Conservation (phyloP, 2,329 filamentous ascomycete genomes). For the Magnaporthiopsis poae region DNA sequence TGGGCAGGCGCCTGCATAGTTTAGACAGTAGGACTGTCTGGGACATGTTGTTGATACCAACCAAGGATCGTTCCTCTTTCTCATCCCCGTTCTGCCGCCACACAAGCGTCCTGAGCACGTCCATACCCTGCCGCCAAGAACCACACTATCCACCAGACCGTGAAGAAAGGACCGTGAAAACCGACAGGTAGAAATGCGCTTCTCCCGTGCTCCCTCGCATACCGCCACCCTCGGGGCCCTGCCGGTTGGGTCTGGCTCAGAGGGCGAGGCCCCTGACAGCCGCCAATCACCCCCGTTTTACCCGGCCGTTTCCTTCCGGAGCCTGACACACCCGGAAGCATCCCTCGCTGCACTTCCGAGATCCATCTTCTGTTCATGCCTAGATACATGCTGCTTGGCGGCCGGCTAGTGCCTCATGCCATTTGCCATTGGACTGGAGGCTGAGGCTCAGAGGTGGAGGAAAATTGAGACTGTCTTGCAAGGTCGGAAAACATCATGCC, state of each 20-base stretch:
- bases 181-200: background rate
- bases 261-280: slow-evolving; percentile 1
- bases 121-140: background rate
- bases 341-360: slow-evolving; percentile 28
- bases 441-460: background rate
- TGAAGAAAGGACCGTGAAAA: background rate
- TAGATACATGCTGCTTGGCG: background rate
- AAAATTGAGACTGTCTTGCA: background rate
- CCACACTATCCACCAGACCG: background rate
- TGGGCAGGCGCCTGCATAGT: too few relatives aligned
- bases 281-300: slow-evolving; percentile 20
- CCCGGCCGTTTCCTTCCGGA: slow-evolving; percentile 20
- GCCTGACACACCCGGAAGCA: slow-evolving; percentile 32
- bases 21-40: background rate
- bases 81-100: background rate
- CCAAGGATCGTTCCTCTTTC: background rate
- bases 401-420: slow-evolving; percentile 20
- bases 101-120: background rate
- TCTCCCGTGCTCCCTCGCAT: background rate
- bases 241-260: background rate
- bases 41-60: background rate
- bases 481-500: background rate
- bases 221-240: background rate
- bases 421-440: slow-evolving; percentile 2
- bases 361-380: slow-evolving; percentile 17